A percentile compares a stretch with the other conserved stretches of the same genome.
Evolutionary conservation across 108 stramenopile genomes (phyloP).

Genomic region (Skeletonema potamos): DNA sequence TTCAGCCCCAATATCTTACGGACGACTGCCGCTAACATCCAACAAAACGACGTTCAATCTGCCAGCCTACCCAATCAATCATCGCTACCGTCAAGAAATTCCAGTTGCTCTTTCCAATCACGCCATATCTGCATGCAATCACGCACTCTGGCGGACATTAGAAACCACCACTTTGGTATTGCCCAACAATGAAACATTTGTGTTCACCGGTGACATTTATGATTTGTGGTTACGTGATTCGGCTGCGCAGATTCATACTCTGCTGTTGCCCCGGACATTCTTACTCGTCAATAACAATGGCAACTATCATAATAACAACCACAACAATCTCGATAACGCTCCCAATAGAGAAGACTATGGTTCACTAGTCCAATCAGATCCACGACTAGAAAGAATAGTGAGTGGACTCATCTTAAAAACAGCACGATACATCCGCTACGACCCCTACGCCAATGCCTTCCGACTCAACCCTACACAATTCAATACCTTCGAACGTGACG

Average conservation of each 20-base stretch:
- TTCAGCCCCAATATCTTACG: too few relatives aligned
- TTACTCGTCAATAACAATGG: slow-evolving; percentile 1
- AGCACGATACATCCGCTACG: slow-evolving; percentile 56
- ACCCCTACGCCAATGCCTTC: slow-evolving; percentile 76
- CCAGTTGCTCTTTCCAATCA: slow-evolving; percentile 3
- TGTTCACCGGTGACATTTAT: slow-evolving; percentile 80
- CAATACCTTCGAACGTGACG: slow-evolving; percentile 22
- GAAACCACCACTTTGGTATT: slow-evolving; percentile 51
- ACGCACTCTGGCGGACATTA: slow-evolving; percentile 47
- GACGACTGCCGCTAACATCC: too few relatives aligned
- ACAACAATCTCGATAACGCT: too few relatives aligned
- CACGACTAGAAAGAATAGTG: slow-evolving; percentile 46
- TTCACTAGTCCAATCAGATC: slow-evolving; percentile 44
- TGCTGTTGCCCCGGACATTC: slow-evolving; percentile 42
- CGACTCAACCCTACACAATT: slow-evolving; percentile 40
- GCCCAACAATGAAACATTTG: slow-evolving; percentile 58
- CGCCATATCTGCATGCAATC: slow-evolving; percentile 35
- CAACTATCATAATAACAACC: too few relatives aligned
- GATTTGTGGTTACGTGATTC: slow-evolving; percentile 80
- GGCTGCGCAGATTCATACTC: slow-evolving; percentile 69
- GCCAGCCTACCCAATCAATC: too few relatives aligned
- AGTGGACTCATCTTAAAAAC: slow-evolving; percentile 60
- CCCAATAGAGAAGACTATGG: too few relatives aligned
- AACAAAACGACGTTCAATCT: too few relatives aligned
- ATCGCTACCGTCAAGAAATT: too few relatives aligned